Evolutionary conservation across 2,329 filamentous ascomycete species (phyloP), one percentile per base, ranked within the genome.

Genomic region (Golovinomyces cichoracearum): DNA sequence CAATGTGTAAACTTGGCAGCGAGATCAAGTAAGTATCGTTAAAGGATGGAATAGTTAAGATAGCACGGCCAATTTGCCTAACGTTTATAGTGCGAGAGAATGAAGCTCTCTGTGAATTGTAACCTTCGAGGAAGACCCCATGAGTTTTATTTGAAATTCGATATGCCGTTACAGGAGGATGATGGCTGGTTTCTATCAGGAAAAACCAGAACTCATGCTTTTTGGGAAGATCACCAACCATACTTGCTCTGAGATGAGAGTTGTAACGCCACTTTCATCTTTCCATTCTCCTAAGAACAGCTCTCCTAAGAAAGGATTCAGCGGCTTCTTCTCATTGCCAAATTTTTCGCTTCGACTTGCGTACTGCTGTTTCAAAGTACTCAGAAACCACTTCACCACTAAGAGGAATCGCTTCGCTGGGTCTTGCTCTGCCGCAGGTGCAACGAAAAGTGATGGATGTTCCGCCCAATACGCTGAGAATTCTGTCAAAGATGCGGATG

Each of bases 331-430:
- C 70, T 94, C 88, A 60, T 84, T 90, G 46, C 84, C 85, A 54
- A 71, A 77, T 57, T 76, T 68, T 56, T 94, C 86, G 61, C 83
- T 92, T 51, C 73, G 71, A 58, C 69, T 75, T 12, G 44, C 44
- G 58, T 78, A 77, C 62, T 93, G 84, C 64, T 92, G 83, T 67
- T 90, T 93, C 48, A 95, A 70, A 3, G 86, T 93, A 59, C 78
- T 86, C 49, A 95, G 66, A 66, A 94, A 95, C 88, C 88, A 95
- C 64, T 88, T 92, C 57, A 94, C 68, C n/a, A 95, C 88, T 29
- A 88, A 69, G 55, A 93, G 66, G 19, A 83, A 79, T 52, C 88
- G 77, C 68, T 84, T 90, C 57, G 80, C 75, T 0, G 85, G 73
- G 61, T 93, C 81, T 48, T 76, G 58, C 63, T 93, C 85, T 50